Evolutionary conservation across 2,329 filamentous ascomycete genomes (phyloP), one percentile per base, ranked within the genome.

Genomic region (Colletotrichum sp.): DNA sequence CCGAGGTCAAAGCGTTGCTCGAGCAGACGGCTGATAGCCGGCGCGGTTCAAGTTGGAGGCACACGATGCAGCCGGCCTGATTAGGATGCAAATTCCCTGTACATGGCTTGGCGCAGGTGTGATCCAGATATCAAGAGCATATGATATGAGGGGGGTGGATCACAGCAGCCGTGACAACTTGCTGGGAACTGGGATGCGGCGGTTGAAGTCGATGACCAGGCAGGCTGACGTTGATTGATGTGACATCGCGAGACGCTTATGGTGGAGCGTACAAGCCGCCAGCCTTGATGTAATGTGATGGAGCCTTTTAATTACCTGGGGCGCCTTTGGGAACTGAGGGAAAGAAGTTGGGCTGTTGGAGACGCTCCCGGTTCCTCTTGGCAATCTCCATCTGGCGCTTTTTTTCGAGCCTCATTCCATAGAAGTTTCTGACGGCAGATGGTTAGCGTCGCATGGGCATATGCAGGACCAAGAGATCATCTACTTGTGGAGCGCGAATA

Each of bases 381-480:
- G 95, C 94, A 70, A 93, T 89, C 81, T 97, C 95, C n/a, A 91
- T 90, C 83, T 95, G 94, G 59, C 93, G 91, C 81, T 96, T 93
- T 82, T 94, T 94, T 82, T 95, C 92, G 67, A 98, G 83, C 18
- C 97, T 92, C 87, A 96, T 95, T 80, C 96, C 94, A 82, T 95
- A 98, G 85, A 99, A 98, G 30, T 92, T 90, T 80, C 95, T 97
- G 81, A 67, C 62, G 21, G 24, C 72, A 62, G 59, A 62, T 21
- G 21, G 39, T 72, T 55, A 72, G 32, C 34, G 36, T 70, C 3
- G 57, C 39, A 64, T 36, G 15, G 6, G 18, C 44, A 30, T 13
- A 55, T 34, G 26, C 66, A 52, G 36, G 15, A 57, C 13, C 21
- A 10, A 24, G 39, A 36, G 12, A 6, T 9, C 12, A 39, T 69